Conservation (phyloP, 2,329 filamentous ascomycete genomes). For the Pezicula radicicola region DNA sequence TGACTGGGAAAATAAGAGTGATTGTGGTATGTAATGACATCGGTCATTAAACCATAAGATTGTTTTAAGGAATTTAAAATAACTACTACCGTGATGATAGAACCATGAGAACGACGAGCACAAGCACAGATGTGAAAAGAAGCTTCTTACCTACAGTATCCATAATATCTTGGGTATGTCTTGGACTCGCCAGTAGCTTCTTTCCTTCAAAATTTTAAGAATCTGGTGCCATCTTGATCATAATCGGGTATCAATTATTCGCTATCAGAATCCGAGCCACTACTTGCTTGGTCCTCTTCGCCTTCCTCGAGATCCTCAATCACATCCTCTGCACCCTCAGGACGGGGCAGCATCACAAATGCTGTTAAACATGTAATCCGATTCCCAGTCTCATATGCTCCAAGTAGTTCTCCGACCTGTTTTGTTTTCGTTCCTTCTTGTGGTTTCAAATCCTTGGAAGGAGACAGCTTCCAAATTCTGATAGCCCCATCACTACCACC, state of each 20-base stretch:
- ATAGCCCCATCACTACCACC: constrained; percentile 83
- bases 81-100: too few species aligned
- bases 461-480: constrained; percentile 67
- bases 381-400: constrained; percentile 79
- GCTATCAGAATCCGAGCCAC: constrained; percentile 24
- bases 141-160: too few species aligned
- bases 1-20: too few species aligned
- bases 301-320: constrained; percentile 18
- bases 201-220: too few species aligned
- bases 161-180: too few species aligned
- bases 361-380: constrained; percentile 85
- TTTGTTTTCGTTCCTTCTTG: constrained; percentile 34
- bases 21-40: too few species aligned
- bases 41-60: too few species aligned
- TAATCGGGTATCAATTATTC: constrained; percentile 28
- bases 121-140: too few species aligned
- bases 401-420: constrained; percentile 54
- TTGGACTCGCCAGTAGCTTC: too few species aligned
- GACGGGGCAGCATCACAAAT: constrained; percentile 76
- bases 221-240: not conserved
- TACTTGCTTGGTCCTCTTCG: constrained; percentile 16
- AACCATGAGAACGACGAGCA: too few species aligned
- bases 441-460: constrained; percentile 22
- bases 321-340: constrained; percentile 54
- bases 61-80: too few species aligned